Evolutionary conservation across 2,329 filamentous ascomycete species (phyloP), one percentile per base, ranked within the genome.

Genomic region (Colletotrichum australisinense): DNA sequence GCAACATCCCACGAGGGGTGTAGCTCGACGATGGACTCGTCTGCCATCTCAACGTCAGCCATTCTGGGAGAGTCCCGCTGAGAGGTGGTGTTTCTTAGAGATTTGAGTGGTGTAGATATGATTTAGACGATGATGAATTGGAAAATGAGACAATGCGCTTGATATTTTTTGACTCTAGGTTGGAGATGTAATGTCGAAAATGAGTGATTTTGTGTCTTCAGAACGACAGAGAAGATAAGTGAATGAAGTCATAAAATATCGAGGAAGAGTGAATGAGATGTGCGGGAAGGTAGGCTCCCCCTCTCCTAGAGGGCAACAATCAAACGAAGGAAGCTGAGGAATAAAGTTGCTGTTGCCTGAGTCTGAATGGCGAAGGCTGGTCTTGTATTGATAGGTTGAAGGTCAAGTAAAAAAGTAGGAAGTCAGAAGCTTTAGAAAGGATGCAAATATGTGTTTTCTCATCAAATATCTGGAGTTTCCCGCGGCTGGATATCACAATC

Each of bases 1-100:
- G 35, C 49, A 46, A 57, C 57, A 22, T 63, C 66, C 57, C 65
- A 67, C 5, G 42, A 28, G 24, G 35, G 38, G 35, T 60, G 55
- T n/a, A 67, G 65, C 38, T 35, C 14, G 24, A 30, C 24, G 19
- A 26, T 63, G 11, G 9, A 19, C 24, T 65, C 52, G 7, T 56
- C 26, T 32, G 46, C 38, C 9, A 26, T 35, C 11, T 64, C 32
- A 49, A 58, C 24, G n/a, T 32, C 24, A 11, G 32, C 24, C 59
- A 55, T 65, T 4, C 4, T 46, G 46, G 8, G 8, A 22, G 22
- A 24, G 53, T 26, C 5, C 2, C 9, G 22, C 0, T 28, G 0
- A 56, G 2, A 24, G 11, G 19, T 6, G 11, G 30, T 35, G 22
- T 38, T 9, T 2, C 16, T 9, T 5, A 14, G 8, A 2, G 26